These are phyloP conservation scores for Annona squamosa DNA, from an alignment of 164 flowering plant genomes.

Conservation along the genomic window DNA sequence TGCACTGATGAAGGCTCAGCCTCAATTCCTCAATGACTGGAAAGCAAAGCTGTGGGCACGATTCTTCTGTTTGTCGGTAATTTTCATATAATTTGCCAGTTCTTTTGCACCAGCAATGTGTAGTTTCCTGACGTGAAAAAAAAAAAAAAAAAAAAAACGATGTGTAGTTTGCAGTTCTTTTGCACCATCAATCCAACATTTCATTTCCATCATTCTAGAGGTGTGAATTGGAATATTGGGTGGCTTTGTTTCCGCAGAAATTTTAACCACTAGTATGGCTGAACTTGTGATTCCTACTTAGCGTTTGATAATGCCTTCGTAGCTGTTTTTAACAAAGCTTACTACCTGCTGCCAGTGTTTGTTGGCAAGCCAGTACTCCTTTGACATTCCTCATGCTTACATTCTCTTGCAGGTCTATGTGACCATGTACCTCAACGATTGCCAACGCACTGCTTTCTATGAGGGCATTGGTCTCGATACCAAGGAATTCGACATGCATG, in stretches of 20 bases:
- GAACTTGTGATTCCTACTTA: too few species aligned
- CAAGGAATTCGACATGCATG: conserved; percentile 97
- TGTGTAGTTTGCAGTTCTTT: too few species aligned
- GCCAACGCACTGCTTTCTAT: conserved; percentile 85
- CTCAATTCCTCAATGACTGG: conserved; percentile 98
- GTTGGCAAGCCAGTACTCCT: neutral
- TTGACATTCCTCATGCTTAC: neutral
- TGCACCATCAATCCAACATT: too few species aligned
- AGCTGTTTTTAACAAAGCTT: neutral
- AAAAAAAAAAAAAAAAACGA: too few species aligned
- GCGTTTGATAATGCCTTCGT: neutral
- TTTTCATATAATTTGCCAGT: neutral
- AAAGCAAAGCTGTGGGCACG: conserved; percentile 94
- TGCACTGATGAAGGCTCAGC: conserved; percentile 95
- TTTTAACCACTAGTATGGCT: too few species aligned
- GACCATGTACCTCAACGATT: conserved; percentile 96
- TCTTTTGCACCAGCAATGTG: neutral
- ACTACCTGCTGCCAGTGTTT: neutral
- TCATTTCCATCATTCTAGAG: too few species aligned
- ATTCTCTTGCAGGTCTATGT: conserved; percentile 67
- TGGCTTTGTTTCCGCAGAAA: too few species aligned
- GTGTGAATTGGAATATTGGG: too few species aligned
- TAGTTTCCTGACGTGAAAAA: too few species aligned
- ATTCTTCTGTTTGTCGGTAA: conserved; percentile 95
- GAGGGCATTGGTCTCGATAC: conserved; percentile 97